phyloP scores from a whole-genome alignment of 805 yeast genomes.

The Jamesozyma spencerorum region DNA sequence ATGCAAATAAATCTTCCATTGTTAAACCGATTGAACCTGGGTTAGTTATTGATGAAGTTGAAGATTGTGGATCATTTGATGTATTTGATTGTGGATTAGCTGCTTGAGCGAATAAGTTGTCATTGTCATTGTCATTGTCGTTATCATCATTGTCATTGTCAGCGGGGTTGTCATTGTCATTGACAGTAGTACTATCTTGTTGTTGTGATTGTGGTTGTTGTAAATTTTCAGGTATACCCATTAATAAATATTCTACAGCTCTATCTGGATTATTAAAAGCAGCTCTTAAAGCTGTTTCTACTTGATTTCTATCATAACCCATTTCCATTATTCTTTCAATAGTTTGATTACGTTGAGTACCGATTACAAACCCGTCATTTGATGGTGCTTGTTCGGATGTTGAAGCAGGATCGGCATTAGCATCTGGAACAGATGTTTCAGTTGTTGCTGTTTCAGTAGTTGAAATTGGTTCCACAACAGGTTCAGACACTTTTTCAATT shows the following conservation, averaged over 20 bases:
- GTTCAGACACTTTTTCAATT: slow-evolving; percentile 8
- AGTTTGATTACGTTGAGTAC: slow-evolving; percentile 68
- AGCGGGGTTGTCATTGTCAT: slow-evolving; percentile 19
- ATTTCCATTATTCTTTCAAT: slow-evolving; percentile 81
- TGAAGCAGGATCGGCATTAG: slow-evolving; percentile 29
- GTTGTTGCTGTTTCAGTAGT: slow-evolving; percentile 1
- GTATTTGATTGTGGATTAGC: no score
- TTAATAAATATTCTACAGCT: slow-evolving; percentile 88
- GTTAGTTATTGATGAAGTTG: slow-evolving; percentile 12
- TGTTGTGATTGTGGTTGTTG: slow-evolving; percentile 22
- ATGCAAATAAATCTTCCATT: slow-evolving; percentile 40
- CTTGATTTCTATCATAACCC: slow-evolving; percentile 88
- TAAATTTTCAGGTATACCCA: slow-evolving; percentile 73
- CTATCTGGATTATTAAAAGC: slow-evolving; percentile 97
- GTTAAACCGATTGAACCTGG: slow-evolving; percentile 38
- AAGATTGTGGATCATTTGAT: no score
- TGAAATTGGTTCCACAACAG: no score
- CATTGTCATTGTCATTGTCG: slow-evolving; percentile 18
- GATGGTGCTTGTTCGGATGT: slow-evolving; percentile 9
- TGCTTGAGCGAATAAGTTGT: slow-evolving; percentile 36
- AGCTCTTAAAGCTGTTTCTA: slow-evolving; percentile 83
- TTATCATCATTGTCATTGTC: slow-evolving; percentile 7
- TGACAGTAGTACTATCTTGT: slow-evolving; percentile 6
- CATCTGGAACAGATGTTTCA: neutral
- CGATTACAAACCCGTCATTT: slow-evolving; percentile 52